Conservation (phyloP, 2,329 filamentous ascomycete species). For the Dothideomycetidae sp. region DNA sequence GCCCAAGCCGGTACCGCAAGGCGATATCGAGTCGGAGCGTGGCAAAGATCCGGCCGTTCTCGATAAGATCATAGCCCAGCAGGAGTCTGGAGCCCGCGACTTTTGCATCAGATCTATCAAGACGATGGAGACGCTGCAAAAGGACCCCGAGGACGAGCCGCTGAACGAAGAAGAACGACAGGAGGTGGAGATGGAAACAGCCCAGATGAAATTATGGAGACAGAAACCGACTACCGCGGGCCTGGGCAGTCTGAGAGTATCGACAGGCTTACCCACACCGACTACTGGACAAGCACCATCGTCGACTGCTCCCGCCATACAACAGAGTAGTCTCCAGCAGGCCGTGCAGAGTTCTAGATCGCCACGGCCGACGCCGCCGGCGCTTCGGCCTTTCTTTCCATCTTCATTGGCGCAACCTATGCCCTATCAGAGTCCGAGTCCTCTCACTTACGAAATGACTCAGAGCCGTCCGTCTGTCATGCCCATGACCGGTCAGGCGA, state of each 20-base stretch:
- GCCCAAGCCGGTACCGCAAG: conserved; percentile 38
- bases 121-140: conserved; percentile 23
- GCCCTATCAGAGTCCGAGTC: too few species aligned
- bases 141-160: conserved; percentile 20
- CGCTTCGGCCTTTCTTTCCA: too few species aligned
- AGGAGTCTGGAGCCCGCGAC: conserved; percentile 22
- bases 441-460: too few species aligned
- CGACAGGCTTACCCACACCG: too few species aligned
- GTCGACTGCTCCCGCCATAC: background rate
- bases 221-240: background rate
- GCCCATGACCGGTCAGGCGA: too few species aligned
- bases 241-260: too few species aligned
- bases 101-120: conserved; percentile 35
- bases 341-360: too few species aligned
- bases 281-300: background rate
- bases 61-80: conserved; percentile 46
- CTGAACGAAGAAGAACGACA: conserved; percentile 20
- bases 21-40: conserved; percentile 34
- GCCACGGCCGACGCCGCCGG: too few species aligned
- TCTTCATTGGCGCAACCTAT: too few species aligned
- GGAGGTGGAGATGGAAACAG: conserved; percentile 19
- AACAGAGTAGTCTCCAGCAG: too few species aligned
- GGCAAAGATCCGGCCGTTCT: conserved; percentile 47
- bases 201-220: conserved; percentile 22
- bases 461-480: too few species aligned